Percentiles rank a stretch among this genome's conserved stretches.
Conservation (phyloP, 768 basidiomycete genomes). For the Xerocomellus amylosporus region DNA sequence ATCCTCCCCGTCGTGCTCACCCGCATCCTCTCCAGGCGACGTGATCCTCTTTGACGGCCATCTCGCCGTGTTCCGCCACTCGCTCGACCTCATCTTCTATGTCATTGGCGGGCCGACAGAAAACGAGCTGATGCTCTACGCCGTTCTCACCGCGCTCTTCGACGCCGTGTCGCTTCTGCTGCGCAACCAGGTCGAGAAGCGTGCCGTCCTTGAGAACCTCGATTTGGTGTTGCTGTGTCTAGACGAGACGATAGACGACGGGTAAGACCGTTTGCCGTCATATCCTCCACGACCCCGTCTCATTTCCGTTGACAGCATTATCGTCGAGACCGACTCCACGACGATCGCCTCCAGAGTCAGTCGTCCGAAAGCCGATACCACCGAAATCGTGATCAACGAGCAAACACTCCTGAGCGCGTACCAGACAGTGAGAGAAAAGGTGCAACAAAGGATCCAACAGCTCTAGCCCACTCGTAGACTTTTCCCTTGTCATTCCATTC, state of each 20-base stretch:
- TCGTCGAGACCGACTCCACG: conserved; percentile 93
- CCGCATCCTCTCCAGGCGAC: conserved; percentile 56
- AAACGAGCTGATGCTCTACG: conserved; percentile 94
- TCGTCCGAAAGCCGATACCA: conserved; percentile 87
- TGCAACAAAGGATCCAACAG: conserved; percentile 79
- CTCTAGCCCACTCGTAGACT: conserved; percentile 43
- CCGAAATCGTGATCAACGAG: conserved; percentile 98
- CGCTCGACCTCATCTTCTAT: conserved; percentile 94
- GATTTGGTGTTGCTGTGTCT: conserved; percentile 89
- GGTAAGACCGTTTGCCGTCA: conserved; percentile 52
- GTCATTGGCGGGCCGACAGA: conserved; percentile 82
- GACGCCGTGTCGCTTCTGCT: conserved; percentile 86
- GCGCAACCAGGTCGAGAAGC: conserved; percentile 91
- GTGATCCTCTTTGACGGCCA: conserved; percentile 90
- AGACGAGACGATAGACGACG: conserved; percentile 97
- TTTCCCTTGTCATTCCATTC: conserved; percentile 26
- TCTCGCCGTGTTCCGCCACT: conserved; percentile 91
- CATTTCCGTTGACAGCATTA: conserved; percentile 58
- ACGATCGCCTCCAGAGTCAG: conserved; percentile 96
- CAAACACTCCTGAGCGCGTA: conserved; percentile 94
- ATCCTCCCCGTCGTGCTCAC: not conserved
- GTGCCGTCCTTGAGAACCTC: conserved; percentile 89
- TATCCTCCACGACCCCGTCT: not conserved
- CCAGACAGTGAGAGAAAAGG: conserved; percentile 82
- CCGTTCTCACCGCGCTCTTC: conserved; percentile 77